These are phyloP conservation scores for Piloderma croceum DNA, from an alignment of 768 basidiomycete species.

Conservation along the genomic window DNA sequence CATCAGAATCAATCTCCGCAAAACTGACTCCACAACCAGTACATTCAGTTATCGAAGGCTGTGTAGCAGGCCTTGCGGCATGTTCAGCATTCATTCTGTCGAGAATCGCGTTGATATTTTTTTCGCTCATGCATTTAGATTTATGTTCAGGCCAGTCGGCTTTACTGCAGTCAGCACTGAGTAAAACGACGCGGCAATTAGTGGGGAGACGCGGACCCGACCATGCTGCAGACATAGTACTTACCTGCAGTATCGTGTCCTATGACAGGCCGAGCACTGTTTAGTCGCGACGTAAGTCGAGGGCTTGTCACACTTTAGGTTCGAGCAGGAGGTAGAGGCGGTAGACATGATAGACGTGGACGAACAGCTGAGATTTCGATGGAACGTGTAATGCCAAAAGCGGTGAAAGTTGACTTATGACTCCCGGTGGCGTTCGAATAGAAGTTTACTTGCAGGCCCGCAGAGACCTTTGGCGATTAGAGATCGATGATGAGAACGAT, in stretches of 20 bases:
- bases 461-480: too few species aligned
- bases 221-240: not conserved
- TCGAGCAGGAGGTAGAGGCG: too few species aligned
- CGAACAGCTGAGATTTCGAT: too few species aligned
- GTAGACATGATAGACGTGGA: too few species aligned
- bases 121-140: not conserved
- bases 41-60: not conserved
- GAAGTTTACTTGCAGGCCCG: too few species aligned
- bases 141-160: not conserved
- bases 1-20: not conserved
- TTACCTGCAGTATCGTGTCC: not conserved
- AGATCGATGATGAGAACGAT: too few species aligned
- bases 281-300: too few species aligned
- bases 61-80: not conserved
- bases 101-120: not conserved
- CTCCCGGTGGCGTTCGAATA: too few species aligned
- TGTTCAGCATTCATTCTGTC: not conserved
- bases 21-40: not conserved
- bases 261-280: not conserved
- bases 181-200: not conserved
- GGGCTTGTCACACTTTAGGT: too few species aligned
- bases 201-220: not conserved
- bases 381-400: too few species aligned
- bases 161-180: not conserved
- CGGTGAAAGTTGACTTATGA: too few species aligned